phyloP scores from a whole-genome alignment of 192 early-diverging fungal genomes.

The Umbelopsis sp. region DNA sequence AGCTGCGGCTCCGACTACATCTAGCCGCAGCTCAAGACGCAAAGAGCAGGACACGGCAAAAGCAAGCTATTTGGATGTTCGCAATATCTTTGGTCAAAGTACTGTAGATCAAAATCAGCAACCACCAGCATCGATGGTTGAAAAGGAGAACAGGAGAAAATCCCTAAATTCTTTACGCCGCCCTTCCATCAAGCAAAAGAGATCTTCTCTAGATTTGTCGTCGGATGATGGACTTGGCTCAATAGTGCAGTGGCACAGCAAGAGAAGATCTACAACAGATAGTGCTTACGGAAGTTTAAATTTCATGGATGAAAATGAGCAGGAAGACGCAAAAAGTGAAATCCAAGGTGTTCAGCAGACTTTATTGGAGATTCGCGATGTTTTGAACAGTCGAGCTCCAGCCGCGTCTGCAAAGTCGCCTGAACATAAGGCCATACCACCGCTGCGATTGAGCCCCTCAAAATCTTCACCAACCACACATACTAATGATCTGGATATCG shows the following conservation, averaged over 20 bases:
- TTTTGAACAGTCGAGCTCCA: background rate
- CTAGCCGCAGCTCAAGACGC: background rate
- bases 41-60: background rate
- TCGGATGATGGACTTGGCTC: background rate
- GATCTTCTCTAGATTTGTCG: background rate
- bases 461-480: slow-evolving; percentile 26
- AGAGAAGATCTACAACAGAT: background rate
- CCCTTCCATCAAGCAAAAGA: background rate
- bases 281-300: slow-evolving; percentile 18
- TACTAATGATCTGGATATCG: background rate
- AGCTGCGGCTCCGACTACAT: background rate
- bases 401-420: background rate
- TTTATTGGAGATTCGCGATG: slow-evolving; percentile 10
- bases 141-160: too few relatives aligned
- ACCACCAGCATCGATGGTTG: too few relatives aligned
- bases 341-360: slow-evolving; percentile 8
- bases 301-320: background rate
- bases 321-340: background rate
- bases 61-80: background rate
- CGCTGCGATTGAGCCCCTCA: slow-evolving; percentile 6
- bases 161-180: background rate
- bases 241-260: slow-evolving; percentile 10
- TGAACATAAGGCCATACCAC: background rate
- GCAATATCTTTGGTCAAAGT: slow-evolving; percentile 1
- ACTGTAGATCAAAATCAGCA: background rate